These are phyloP conservation scores for Xylariomycetidae sp. DNA, from an alignment of 2,329 filamentous ascomycete genomes.

Conservation along the genomic window DNA sequence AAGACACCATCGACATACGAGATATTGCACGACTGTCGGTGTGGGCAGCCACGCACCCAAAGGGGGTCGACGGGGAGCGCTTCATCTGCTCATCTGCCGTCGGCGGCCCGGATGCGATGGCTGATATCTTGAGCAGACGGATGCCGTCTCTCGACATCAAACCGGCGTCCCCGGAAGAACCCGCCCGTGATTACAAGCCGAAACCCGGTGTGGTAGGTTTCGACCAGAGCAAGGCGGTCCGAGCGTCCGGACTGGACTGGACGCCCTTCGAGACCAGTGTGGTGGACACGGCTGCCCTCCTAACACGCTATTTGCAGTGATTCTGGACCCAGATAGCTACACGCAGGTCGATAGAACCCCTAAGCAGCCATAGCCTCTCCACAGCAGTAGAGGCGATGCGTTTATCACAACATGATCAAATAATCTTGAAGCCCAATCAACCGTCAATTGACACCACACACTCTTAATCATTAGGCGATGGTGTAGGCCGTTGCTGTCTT, in stretches of 20 bases:
- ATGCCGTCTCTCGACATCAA: conserved; percentile 12
- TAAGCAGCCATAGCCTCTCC: too few species aligned
- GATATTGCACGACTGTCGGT: conserved; percentile 23
- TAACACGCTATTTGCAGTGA: conserved; percentile 12
- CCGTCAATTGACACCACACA: too few species aligned
- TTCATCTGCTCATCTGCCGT: conserved; percentile 19
- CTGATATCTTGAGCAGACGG: conserved; percentile 19
- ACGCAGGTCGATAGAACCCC: too few species aligned
- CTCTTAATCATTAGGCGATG: too few species aligned
- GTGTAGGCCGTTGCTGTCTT: too few species aligned
- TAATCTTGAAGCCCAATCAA: too few species aligned
- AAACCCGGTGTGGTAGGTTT: conserved; percentile 12
- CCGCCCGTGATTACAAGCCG: conserved; percentile 17
- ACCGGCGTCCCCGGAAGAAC: conserved; percentile 15
- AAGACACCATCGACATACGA: conserved; percentile 18
- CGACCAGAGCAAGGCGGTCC: conserved; percentile 22
- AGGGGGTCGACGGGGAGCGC: conserved; percentile 20
- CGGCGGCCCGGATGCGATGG: conserved; percentile 19
- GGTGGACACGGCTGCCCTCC: conserved; percentile 13
- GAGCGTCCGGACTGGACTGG: conserved; percentile 24
- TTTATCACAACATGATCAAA: too few species aligned
- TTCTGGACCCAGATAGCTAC: too few species aligned
- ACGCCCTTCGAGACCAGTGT: conserved; percentile 26
- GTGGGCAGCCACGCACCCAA: conserved; percentile 18
- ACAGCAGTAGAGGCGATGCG: too few species aligned